phyloP scores from a whole-genome alignment of 208 protist species.

The Leishmania aethiopica region DNA sequence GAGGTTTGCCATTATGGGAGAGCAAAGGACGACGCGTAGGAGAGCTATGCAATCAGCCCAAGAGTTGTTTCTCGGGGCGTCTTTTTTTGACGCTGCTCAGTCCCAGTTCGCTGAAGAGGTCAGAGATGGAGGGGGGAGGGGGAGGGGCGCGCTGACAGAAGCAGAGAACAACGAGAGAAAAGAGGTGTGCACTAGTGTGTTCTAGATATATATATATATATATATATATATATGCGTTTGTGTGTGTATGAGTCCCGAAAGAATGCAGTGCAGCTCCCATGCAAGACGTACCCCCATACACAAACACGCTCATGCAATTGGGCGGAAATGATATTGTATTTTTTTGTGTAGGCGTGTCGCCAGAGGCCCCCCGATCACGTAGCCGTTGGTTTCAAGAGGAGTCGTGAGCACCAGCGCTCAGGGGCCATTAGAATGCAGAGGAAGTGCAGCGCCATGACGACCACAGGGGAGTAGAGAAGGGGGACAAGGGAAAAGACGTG shows the following conservation, averaged over 20 bases:
- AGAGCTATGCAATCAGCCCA: background rate
- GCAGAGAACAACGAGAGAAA: background rate
- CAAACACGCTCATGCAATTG: background rate
- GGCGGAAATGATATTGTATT: background rate
- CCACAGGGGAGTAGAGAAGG: slow-evolving; percentile 7
- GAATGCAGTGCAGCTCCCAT: background rate
- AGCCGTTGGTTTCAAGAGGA: background rate
- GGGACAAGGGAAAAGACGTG: background rate
- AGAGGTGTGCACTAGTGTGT: background rate
- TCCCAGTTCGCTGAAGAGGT: background rate
- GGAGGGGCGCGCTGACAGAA: background rate
- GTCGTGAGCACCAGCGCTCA: background rate
- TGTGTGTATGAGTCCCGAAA: background rate
- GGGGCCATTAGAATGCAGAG: background rate
- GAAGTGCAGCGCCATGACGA: background rate
- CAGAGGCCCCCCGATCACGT: background rate
- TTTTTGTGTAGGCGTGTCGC: background rate
- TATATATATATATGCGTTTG: background rate
- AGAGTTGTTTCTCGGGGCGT: background rate
- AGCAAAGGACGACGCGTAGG: background rate
- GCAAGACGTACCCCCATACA: too few relatives aligned
- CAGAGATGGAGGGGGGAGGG: background rate
- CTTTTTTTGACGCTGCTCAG: background rate
- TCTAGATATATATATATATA: too few relatives aligned
- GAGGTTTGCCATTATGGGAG: background rate